Conservation (phyloP, 352 stramenopile species). For the Globisporangium irregulare region DNA sequence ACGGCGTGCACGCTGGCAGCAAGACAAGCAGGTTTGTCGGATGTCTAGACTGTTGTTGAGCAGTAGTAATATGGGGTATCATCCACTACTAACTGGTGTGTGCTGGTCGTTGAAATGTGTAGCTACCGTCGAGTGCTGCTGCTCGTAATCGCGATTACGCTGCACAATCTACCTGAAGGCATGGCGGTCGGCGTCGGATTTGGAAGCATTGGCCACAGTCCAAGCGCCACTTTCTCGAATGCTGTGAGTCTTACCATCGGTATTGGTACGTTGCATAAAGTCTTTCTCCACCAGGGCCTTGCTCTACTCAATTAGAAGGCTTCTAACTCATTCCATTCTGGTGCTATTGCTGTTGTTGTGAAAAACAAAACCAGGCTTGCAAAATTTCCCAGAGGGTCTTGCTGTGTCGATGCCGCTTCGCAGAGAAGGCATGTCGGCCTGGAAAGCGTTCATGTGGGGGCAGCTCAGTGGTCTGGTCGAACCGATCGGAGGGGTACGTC, state of each 20-base stretch:
- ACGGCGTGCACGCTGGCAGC: constrained; percentile 21
- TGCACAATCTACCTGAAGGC: constrained; percentile 89
- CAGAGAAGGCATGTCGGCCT: constrained; percentile 80
- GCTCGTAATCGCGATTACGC: constrained; percentile 87
- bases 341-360: not conserved
- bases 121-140: constrained; percentile 81
- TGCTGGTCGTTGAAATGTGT: not conserved
- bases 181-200: constrained; percentile 91
- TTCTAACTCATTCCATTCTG: too few relatives aligned
- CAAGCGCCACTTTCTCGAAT: constrained; percentile 69
- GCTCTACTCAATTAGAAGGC: too few relatives aligned
- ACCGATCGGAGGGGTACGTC: constrained; percentile 77
- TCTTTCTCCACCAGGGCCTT: too few relatives aligned
- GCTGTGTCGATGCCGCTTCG: constrained; percentile 87
- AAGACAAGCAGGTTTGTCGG: constrained; percentile 6
- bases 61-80: not conserved
- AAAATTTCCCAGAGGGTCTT: constrained; percentile 90
- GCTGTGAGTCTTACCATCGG: constrained; percentile 86
- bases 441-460: constrained; percentile 87
- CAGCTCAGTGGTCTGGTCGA: constrained; percentile 89
- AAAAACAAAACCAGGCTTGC: constrained; percentile 37
- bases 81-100: not conserved
- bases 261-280: constrained; percentile 37
- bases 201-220: constrained; percentile 72
- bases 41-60: not conserved